Evolutionary conservation across 1,284 basidiomycete genomes (phyloP).

Genomic region (Anthracocystis walkeri): DNA sequence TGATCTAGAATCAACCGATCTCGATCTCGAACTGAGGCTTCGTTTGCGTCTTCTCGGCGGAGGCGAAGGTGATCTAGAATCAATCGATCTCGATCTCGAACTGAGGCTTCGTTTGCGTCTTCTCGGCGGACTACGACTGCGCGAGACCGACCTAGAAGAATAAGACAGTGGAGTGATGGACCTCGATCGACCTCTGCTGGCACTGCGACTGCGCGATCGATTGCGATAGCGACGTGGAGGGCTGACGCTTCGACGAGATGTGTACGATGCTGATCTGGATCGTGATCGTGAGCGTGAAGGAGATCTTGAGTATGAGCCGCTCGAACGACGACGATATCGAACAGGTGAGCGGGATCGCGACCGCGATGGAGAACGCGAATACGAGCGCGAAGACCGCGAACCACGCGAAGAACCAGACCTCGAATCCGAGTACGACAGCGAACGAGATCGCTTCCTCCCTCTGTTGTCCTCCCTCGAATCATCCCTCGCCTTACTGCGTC

Average conservation of each 20-base stretch:
- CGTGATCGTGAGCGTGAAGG: constrained; percentile 14
- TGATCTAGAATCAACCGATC: constrained; percentile 15
- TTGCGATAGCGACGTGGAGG: constrained; percentile 1
- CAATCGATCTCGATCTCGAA: constrained; percentile 4
- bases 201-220: constrained; percentile 5
- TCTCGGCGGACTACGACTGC: not conserved
- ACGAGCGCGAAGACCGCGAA: constrained; percentile 26
- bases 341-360: constrained; percentile 37
- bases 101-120: not conserved
- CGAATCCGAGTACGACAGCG: constrained; percentile 11
- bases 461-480: not conserved
- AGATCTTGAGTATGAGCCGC: constrained; percentile 2
- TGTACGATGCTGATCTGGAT: constrained; percentile 9
- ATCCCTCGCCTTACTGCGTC: constrained; percentile 4
- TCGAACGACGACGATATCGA: constrained; percentile 1
- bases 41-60: not conserved
- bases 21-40: constrained; percentile 5
- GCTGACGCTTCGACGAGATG: constrained; percentile 12
- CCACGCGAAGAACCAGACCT: constrained; percentile 18
- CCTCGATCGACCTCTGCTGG: constrained; percentile 7
- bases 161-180: constrained; percentile 17
- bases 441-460: constrained; percentile 18
- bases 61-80: constrained; percentile 17
- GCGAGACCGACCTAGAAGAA: constrained; percentile 18
- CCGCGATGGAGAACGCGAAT: constrained; percentile 48